Evolutionary conservation across 179 eudicot species (phyloP), one percentile per base, ranked within the genome.

Genomic region (Beta lomatogona): DNA sequence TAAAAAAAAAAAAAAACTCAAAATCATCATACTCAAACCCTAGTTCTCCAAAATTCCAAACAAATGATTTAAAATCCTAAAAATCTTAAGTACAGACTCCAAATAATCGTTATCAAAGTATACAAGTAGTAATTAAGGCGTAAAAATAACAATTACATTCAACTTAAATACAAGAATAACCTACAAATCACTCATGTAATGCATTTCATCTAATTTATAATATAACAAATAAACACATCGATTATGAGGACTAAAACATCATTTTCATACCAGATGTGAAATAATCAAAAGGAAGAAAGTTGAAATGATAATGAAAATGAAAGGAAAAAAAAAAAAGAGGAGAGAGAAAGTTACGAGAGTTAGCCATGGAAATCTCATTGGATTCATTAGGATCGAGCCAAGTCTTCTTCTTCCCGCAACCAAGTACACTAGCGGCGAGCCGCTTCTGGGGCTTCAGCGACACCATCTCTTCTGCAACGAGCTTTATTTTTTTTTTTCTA

Each of bases 351-450:
- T 44, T 83, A 94, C 97, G 92, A 60, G 98, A 94, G 77, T 94
- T 94, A 58, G 98, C 98, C 94, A 91, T 90, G 91, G 98, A 93
- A 88, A 94, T 92, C 82, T 95, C 98, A 76, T 83, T 89, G 82
- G 53, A 66, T 83, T 95, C 98, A 87, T 95, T 95, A 0, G 98
- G 98, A 50, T 92, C 97, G 65, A 94, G 95, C 97, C 97, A 92
- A 55, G 89, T 36, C 63, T 73, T 73, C 64, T 73, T 92, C 83
- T 93, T 91, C 3, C 94, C 93, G 36, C 82, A 84, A 8, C 93
- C 93, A 70, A 93, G 90, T 9, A 89, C 89, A 75, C 90, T 88
- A 9, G 90, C 89, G 70, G 97, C 87, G 16, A 94, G 91, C 91
- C 98, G 87, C 90, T 91, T 93, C 89, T 94, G 98, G 3, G 88